Base-by-base conservation (phyloP, 2,329 filamentous ascomycete genomes). In the Colletotrichum chrysophilum region DNA sequence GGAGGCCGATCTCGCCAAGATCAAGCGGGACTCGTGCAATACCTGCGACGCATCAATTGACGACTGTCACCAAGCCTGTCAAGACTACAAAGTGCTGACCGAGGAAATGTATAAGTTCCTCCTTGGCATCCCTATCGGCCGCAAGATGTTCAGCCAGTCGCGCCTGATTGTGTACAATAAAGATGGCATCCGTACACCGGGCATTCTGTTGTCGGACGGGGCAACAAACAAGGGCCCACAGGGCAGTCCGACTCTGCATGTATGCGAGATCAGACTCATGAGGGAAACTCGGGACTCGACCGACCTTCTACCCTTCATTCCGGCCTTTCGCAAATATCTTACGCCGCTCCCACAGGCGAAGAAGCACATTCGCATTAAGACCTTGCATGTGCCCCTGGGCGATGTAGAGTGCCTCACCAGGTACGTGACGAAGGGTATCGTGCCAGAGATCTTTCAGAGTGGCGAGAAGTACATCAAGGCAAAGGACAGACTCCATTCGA, bases 331-430 rank as follows among this genome's bases (percentile, higher is more conserved):
- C 16, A 88, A 89, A 56, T 87, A 93, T 61, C 92, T 97, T 78
- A 90, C 93, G 13, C 87, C 90, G 14, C 83, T 98, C 1, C 94
- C 95, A 2, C 91, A 92, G 69, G 88, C 87, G 18, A 92, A 92
- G 79, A 90, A 89, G 74, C 91, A 95, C 24, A 91, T 98, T 81
- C 90, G 90, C 13, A 89, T 93, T 13, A 94, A 94, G 82, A 90
- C 91, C 3, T 86, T 90, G 6, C 92, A 94, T 71, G 91, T 98
- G 8, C 92, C 93, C 0, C 85, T 98, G 7, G 89, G 88, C 48
- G 95, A 98, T 79, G 87, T 99, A 18, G 96, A 98, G 82, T 96
- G 94, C 80, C 88, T 99, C 73, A 98, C 96, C 1, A 90, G 91
- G 76, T 94, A 93, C 13, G 81, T 91, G 9, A 86, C 90, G 55